Evolutionary conservation across 345 rosid genomes (phyloP).

Genomic region (Populus pruinosa): DNA sequence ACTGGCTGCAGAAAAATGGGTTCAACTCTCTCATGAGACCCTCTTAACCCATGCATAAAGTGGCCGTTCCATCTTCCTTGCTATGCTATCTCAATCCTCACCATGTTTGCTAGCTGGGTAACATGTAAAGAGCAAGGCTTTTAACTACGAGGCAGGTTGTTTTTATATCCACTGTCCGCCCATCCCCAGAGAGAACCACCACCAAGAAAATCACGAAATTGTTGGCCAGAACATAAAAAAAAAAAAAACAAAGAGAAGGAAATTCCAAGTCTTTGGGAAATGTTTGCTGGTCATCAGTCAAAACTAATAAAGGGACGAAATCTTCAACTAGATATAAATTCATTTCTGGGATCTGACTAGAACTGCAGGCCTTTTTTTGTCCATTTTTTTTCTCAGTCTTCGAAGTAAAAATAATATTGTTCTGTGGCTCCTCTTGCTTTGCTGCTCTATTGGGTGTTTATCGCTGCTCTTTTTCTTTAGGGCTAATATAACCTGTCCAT

Average conservation of each 20-base stretch:
- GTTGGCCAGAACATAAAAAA: not conserved
- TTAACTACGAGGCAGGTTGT: not conserved
- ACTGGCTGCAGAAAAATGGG: conserved; percentile 68
- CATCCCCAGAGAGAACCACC: not conserved
- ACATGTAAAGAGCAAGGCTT: not conserved
- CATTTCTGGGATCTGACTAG: conserved; percentile 25
- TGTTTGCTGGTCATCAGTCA: conserved; percentile 18
- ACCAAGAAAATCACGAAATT: not conserved
- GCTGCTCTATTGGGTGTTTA: conserved; percentile 9
- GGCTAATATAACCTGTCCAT: not conserved
- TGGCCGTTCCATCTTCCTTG: conserved; percentile 7
- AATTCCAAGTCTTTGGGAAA: conserved; percentile 13
- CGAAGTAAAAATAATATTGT: not conserved
- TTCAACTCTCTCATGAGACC: conserved; percentile 51
- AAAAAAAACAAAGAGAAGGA: not conserved
- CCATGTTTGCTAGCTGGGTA: not conserved
- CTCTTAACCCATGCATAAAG: conserved; percentile 17
- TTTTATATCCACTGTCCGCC: not conserved
- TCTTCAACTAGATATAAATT: conserved; percentile 20
- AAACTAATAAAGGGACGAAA: conserved; percentile 37
- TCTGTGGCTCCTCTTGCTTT: not conserved
- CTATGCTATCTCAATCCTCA: not conserved
- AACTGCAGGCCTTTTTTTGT: not conserved
- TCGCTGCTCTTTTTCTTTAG: not conserved
- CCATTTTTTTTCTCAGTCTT: too few species aligned